These are phyloP conservation scores for Pythium insidiosum DNA, from an alignment of 352 stramenopile genomes.

Conservation along the genomic window DNA sequence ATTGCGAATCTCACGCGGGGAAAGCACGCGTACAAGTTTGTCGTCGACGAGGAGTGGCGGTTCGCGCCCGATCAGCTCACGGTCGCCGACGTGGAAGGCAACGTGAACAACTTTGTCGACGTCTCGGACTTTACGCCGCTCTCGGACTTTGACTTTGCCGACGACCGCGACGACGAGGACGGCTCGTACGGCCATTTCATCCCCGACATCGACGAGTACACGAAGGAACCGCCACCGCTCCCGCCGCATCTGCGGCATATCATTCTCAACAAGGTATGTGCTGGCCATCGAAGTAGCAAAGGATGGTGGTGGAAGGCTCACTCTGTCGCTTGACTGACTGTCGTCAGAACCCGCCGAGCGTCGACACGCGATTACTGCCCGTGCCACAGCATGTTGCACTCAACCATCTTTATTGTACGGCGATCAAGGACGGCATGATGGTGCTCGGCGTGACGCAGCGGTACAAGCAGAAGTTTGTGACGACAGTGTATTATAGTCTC, in stretches of 20 bases:
- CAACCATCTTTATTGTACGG: slow-evolving; percentile 99
- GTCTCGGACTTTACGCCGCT: slow-evolving; percentile 95
- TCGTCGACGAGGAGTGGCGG: slow-evolving; percentile 99
- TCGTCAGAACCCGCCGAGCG: slow-evolving; percentile 80
- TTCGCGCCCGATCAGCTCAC: slow-evolving; percentile 93
- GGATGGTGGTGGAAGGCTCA: too few species aligned
- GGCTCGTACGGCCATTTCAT: slow-evolving; percentile 94
- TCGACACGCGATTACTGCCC: slow-evolving; percentile 93
- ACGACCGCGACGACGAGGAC: slow-evolving; percentile 55
- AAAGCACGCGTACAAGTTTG: slow-evolving; percentile 99
- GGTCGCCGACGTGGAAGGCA: slow-evolving; percentile 97
- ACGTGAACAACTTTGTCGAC: slow-evolving; percentile 99
- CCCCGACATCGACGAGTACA: slow-evolving; percentile 99
- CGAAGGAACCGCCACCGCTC: slow-evolving; percentile 97
- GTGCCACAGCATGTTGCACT: slow-evolving; percentile 98
- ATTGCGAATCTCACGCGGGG: slow-evolving; percentile 96
- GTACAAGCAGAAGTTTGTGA: slow-evolving; percentile 97
- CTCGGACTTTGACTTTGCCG: slow-evolving; percentile 39
- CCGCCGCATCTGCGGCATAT: slow-evolving; percentile 98
- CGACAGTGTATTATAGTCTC: slow-evolving; percentile 96
- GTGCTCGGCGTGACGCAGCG: slow-evolving; percentile 98
- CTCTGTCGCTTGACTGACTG: too few species aligned
- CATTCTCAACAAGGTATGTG: slow-evolving; percentile 97
- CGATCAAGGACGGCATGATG: slow-evolving; percentile 99
- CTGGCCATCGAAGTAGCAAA: not conserved